phyloP scores from a whole-genome alignment of 148 eudicot species.

The Pharnaceum exiguum region DNA sequence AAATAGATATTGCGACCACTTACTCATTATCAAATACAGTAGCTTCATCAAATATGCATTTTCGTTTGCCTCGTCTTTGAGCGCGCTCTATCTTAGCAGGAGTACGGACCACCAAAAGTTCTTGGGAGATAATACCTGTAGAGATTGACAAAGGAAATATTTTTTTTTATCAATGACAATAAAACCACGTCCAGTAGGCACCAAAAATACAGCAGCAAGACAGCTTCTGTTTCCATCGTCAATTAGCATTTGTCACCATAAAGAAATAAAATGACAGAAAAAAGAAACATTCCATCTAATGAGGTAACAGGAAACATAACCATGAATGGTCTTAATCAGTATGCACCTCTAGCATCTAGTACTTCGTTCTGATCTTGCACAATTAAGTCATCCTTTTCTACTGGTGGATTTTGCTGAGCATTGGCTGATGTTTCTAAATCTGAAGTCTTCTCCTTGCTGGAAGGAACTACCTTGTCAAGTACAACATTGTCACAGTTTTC shows the following conservation, averaged over 20 bases:
- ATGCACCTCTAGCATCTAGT: constrained; percentile 36
- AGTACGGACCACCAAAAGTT: constrained; percentile 45
- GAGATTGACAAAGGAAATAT: constrained; percentile 12
- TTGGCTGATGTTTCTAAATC: too few relatives aligned
- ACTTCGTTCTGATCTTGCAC: too few relatives aligned
- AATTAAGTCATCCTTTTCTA: too few relatives aligned
- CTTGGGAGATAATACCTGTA: constrained; percentile 43
- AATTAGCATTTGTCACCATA: too few relatives aligned
- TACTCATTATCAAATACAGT: constrained; percentile 51
- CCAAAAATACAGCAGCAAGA: not conserved
- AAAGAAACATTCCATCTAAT: too few relatives aligned
- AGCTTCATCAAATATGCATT: constrained; percentile 40
- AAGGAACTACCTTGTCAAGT: constrained; percentile 22
- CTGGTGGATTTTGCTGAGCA: too few relatives aligned
- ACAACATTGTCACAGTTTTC: constrained; percentile 25
- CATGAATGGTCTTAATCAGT: constrained; percentile 1
- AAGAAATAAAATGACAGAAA: too few relatives aligned
- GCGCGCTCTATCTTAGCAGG: constrained; percentile 58
- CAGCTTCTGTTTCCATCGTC: too few relatives aligned
- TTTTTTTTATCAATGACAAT: not conserved
- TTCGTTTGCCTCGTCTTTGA: constrained; percentile 48
- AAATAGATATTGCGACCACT: constrained; percentile 19
- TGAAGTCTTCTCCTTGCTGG: constrained; percentile 33
- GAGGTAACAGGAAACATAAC: not conserved
- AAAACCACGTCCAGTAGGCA: not conserved